Conservation (phyloP, 495 filamentous ascomycete species). For the Chaetomium fimeti region DNA sequence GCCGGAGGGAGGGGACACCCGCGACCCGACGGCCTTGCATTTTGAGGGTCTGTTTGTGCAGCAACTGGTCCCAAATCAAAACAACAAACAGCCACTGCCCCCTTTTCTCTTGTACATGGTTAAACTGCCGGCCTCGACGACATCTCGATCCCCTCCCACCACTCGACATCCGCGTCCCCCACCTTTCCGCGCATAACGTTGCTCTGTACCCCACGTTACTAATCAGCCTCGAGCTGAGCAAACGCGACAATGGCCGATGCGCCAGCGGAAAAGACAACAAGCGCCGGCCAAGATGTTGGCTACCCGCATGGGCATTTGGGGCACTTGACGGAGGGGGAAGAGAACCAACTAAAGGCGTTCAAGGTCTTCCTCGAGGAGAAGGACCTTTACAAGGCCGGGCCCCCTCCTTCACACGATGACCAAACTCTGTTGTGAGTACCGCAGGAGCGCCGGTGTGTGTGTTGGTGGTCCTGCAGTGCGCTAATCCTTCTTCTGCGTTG, state of each 20-base stretch:
- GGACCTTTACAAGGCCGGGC: constrained; percentile 61
- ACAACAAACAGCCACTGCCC: neutral
- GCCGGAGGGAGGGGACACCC: neutral
- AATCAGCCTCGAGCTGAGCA: neutral
- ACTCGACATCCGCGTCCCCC: neutral
- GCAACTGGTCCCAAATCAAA: neutral
- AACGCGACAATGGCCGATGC: constrained; percentile 13
- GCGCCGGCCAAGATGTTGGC: constrained; percentile 47
- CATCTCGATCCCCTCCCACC: neutral
- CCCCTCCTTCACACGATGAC: constrained; percentile 69
- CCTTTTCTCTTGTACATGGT: neutral
- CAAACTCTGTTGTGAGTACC: constrained; percentile 70
- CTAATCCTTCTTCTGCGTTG: neutral
- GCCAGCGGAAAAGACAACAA: constrained; percentile 25
- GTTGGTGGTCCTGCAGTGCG: neutral
- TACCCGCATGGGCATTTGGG: constrained; percentile 67
- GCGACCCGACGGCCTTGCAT: neutral
- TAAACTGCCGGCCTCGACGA: neutral
- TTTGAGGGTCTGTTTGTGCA: neutral
- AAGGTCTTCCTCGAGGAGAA: constrained; percentile 63
- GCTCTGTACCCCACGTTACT: neutral
- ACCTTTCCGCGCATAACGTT: neutral
- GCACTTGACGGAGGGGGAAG: constrained; percentile 67
- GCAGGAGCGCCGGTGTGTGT: neutral
- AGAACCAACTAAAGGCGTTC: constrained; percentile 63